Percentiles rank a stretch among this genome's conserved stretches.
These are phyloP conservation scores for Sclerotinia sclerotiorum DNA, from an alignment of 2,329 filamentous ascomycete species.

Conservation along the genomic window DNA sequence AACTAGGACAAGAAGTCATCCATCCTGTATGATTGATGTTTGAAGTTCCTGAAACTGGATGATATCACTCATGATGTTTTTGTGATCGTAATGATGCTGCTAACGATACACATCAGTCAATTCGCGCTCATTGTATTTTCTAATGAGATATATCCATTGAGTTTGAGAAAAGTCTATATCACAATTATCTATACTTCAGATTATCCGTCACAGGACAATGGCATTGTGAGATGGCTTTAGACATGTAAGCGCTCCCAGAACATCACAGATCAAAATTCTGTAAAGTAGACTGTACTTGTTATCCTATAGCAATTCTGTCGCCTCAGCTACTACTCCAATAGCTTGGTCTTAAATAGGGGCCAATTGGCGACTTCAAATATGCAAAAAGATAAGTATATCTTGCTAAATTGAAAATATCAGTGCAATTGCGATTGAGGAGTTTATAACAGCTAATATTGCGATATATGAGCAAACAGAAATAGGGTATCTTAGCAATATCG, in stretches of 20 bases:
- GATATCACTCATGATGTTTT: background rate
- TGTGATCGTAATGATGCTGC: background rate
- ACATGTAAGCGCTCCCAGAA: background rate
- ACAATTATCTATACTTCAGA: background rate
- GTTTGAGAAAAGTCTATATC: background rate
- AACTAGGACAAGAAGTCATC: background rate
- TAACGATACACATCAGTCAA: background rate
- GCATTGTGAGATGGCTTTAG: background rate
- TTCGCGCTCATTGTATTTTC: background rate
- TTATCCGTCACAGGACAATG: background rate
- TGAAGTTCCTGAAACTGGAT: background rate
- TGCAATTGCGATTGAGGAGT: background rate
- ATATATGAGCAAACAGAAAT: slow-evolving; percentile 9
- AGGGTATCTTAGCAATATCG: slow-evolving; percentile 14
- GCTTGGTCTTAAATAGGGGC: background rate
- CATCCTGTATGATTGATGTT: background rate
- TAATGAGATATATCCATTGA: background rate
- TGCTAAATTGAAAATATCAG: background rate
- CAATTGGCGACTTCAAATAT: background rate
- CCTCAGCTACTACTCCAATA: background rate
- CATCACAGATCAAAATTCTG: background rate
- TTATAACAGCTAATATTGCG: slow-evolving; percentile 21
- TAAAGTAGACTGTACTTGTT: background rate
- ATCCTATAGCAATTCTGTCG: background rate
- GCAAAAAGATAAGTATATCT: background rate